A percentile compares a stretch with the other conserved stretches of the same genome.
Conservation (phyloP, 2,329 filamentous ascomycete species). For the Colletotrichum phormii region DNA sequence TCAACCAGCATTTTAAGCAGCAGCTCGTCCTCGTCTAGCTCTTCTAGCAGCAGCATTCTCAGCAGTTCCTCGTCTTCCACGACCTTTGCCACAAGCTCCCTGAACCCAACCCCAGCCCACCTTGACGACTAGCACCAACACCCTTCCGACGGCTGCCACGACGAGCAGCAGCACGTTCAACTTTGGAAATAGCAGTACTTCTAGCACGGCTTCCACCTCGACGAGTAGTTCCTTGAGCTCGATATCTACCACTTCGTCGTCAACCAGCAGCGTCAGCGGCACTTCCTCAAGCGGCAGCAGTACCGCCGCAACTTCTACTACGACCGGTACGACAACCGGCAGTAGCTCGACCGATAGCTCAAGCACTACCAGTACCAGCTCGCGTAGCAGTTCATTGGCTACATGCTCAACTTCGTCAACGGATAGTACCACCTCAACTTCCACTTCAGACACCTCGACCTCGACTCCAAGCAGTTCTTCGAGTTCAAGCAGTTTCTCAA, state of each 20-base stretch:
- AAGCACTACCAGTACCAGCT: not conserved
- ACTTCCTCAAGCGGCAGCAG: not conserved
- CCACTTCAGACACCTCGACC: no score
- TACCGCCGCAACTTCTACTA: not conserved
- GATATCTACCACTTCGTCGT: not conserved
- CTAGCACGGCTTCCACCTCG: not conserved
- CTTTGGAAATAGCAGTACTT: not conserved
- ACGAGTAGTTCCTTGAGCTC: not conserved
- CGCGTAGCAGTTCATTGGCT: not conserved
- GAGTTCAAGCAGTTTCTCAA: not conserved
- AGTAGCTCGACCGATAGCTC: not conserved
- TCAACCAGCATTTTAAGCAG: no score
- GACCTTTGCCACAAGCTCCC: no score
- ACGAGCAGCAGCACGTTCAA: not conserved
- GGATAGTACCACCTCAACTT: not conserved
- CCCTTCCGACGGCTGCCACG: not conserved
- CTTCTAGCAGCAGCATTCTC: not conserved
- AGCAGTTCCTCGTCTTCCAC: no score
- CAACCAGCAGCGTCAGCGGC: not conserved
- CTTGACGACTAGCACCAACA: not conserved
- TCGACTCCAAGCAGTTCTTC: not conserved
- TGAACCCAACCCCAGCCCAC: not conserved
- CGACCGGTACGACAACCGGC: not conserved
- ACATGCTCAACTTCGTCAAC: not conserved
- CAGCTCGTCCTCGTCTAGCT: not conserved